Evolutionary conservation across 1,139 yeast genomes (phyloP).

Genomic region (Keqinozyma sinolaborantium): DNA sequence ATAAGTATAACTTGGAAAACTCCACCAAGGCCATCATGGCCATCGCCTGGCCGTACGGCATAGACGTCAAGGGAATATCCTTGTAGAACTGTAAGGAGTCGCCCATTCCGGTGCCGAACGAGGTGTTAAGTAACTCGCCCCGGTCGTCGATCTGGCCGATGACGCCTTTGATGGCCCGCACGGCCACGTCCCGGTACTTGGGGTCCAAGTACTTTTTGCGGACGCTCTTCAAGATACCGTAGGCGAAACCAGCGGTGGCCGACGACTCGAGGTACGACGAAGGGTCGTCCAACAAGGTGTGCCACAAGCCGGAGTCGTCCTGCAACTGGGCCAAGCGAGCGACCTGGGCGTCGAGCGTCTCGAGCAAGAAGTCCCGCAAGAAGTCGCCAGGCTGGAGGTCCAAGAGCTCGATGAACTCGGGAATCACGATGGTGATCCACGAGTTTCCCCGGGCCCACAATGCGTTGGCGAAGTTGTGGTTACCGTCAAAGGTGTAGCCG

Average conservation of each 20-base stretch:
- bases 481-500: conserved; percentile 28
- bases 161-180: conserved; percentile 24
- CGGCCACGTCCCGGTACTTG: conserved; percentile 17
- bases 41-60: conserved; percentile 37
- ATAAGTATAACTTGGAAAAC: conserved; percentile 16
- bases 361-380: conserved; percentile 20
- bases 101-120: conserved; percentile 34
- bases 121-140: conserved; percentile 28
- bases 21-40: conserved; percentile 32
- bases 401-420: conserved; percentile 27
- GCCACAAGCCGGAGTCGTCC: conserved; percentile 26
- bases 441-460: conserved; percentile 36
- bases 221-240: conserved; percentile 25
- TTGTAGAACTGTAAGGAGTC: conserved; percentile 23
- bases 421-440: conserved; percentile 34
- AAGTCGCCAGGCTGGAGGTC: conserved; percentile 20
- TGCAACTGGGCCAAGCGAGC: conserved; percentile 19
- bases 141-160: conserved; percentile 18
- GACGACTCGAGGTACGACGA: conserved; percentile 27
- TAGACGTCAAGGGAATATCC: conserved; percentile 27
- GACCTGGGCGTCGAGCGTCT: conserved; percentile 24
- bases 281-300: conserved; percentile 26
- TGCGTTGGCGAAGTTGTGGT: conserved; percentile 27
- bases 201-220: conserved; percentile 19
- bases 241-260: conserved; percentile 34